phyloP scores from a whole-genome alignment of 257 asterid genomes.

The Plantago elongata region DNA sequence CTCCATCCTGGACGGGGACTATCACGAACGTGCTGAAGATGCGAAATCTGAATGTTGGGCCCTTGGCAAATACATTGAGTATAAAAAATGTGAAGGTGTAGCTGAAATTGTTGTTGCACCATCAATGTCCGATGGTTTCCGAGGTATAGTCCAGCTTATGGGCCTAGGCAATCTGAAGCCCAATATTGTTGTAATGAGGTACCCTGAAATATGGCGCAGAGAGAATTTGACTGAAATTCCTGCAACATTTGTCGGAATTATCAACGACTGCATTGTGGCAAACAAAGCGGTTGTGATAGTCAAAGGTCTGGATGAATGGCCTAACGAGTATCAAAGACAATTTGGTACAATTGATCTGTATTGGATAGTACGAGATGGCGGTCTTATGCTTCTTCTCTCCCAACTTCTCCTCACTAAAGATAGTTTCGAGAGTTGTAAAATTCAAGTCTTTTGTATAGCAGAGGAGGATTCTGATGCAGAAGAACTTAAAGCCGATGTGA shows the following conservation, averaged over 20 bases:
- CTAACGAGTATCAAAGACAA: slow-evolving; percentile 90
- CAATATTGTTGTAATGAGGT: slow-evolving; percentile 86
- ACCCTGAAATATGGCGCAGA: slow-evolving; percentile 97
- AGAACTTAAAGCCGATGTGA: slow-evolving; percentile 82
- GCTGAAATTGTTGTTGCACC: slow-evolving; percentile 97
- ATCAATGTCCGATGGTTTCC: slow-evolving; percentile 85
- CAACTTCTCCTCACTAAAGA: slow-evolving; percentile 91
- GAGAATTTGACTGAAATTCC: slow-evolving; percentile 87
- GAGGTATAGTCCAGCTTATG: slow-evolving; percentile 96
- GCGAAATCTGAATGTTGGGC: slow-evolving; percentile 90
- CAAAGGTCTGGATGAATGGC: slow-evolving; percentile 98
- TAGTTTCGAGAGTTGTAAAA: slow-evolving; percentile 94
- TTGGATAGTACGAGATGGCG: slow-evolving; percentile 98
- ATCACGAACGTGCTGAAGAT: slow-evolving; percentile 86
- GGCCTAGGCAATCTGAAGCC: slow-evolving; percentile 98
- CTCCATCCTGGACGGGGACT: slow-evolving; percentile 92
- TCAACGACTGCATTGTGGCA: slow-evolving; percentile 93
- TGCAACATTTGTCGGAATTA: slow-evolving; percentile 80
- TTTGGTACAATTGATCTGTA: slow-evolving; percentile 90
- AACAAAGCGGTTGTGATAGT: slow-evolving; percentile 95
- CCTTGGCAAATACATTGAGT: slow-evolving; percentile 81
- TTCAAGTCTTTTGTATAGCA: slow-evolving; percentile 92
- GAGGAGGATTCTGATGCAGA: slow-evolving; percentile 97
- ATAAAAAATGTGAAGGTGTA: slow-evolving; percentile 95
- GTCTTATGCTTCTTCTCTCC: slow-evolving; percentile 93